Evolutionary conservation across 371 early-diverging fungal genomes (phyloP), one percentile per base, ranked within the genome.

Genomic region (Rhizopus sp.): DNA sequence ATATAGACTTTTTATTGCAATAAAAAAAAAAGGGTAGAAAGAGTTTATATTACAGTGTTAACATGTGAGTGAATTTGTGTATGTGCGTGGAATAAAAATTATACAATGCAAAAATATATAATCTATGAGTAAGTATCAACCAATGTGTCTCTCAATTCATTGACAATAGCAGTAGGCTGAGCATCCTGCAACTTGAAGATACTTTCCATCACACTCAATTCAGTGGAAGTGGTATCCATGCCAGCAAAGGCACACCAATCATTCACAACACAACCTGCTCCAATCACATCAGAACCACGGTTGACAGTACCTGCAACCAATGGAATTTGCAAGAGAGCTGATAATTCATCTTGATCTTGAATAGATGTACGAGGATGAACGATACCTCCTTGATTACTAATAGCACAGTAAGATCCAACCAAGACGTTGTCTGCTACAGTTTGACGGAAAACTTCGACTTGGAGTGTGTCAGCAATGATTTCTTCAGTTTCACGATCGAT

Each of bases 281-380:
- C 99, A 76, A 99, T 93, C 40, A 94, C 87, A 73, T 94, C 95
- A n/a, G 95, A 92, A 80, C 99, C 99, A 61, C 96, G 91, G 83
- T 99, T 99, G 37, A 99, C 95, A 4, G 99, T 99, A 64, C 99
- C 99, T 30, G 99, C 99, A 6, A 98, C 95, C n/a, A 99, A 86
- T 16, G 98, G 97, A 55, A 99, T 89, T 75, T 97, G 97, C 47
- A 99, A 85, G 60, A 99, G 83, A 31, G 98, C 90, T n/a, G 97
- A 94, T 49, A 99, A 82, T 82, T 99, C 99, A 69, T 99, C 96
- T 77, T 98, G 94, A 68, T 99, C 98, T 78, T 98, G 94, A 48
- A 95, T 85, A 40, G 93, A 86, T 1, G 99, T 99, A 50, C 93
- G 88, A 45, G 99, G 99, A 70, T 99, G 99, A 53, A 89, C 95